Evolutionary conservation across 1,284 basidiomycete genomes (phyloP).

Genomic region (Ceratobasidium theobromae): DNA sequence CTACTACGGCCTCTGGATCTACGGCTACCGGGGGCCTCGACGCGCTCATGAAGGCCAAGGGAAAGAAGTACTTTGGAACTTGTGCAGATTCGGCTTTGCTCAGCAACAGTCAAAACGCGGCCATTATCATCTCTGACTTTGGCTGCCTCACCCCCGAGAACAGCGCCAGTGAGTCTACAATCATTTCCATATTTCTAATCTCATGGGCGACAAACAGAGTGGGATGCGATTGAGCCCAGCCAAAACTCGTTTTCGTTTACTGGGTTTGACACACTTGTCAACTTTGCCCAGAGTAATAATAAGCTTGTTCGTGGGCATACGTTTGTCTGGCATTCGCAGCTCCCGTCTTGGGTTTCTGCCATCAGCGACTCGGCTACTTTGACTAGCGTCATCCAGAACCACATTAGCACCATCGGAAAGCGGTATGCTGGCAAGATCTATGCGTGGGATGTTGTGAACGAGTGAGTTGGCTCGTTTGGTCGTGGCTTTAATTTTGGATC

Average conservation of each 20-base stretch:
- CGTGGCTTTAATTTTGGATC: neutral
- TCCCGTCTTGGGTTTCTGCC: constrained; percentile 50
- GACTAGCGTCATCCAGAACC: constrained; percentile 47
- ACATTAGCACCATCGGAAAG: constrained; percentile 47
- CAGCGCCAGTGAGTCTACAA: constrained; percentile 42
- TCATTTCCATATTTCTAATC: neutral
- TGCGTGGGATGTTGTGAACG: constrained; percentile 50
- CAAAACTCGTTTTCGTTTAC: constrained; percentile 47
- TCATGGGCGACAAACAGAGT: constrained; percentile 1
- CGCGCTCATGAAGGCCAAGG: constrained; percentile 41
- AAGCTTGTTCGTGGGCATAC: constrained; percentile 54
- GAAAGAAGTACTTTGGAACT: constrained; percentile 42
- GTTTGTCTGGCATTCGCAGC: constrained; percentile 53
- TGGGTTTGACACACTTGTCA: constrained; percentile 49
- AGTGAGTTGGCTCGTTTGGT: neutral
- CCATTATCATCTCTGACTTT: constrained; percentile 44
- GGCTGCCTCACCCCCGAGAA: constrained; percentile 47
- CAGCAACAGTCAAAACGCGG: constrained; percentile 43
- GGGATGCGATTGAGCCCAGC: constrained; percentile 37
- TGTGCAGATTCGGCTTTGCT: constrained; percentile 3
- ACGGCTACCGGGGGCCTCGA: constrained; percentile 38
- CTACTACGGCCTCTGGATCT: constrained; percentile 31
- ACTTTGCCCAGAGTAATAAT: constrained; percentile 51
- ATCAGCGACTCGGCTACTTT: constrained; percentile 31
- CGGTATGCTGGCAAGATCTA: constrained; percentile 50